Base-by-base conservation (phyloP, 2,329 filamentous ascomycete genomes). In the Fusarium sp. region DNA sequence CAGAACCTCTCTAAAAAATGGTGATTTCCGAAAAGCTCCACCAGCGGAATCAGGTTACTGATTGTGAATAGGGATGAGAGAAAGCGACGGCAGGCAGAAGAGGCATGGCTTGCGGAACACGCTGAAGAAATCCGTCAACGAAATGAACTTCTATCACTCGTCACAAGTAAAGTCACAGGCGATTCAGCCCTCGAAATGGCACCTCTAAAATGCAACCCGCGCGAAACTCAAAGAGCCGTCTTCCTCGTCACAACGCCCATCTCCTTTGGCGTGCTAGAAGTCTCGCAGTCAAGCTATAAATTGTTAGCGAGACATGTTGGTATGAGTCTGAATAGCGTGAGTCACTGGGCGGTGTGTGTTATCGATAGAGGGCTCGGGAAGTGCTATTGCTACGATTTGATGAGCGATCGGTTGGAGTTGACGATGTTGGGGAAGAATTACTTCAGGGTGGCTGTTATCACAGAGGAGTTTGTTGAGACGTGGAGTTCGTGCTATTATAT, bases 401-500 rank as follows among this genome's bases (percentile, higher is more conserved):
- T 78, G 76, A 78, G 76, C 12, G 76, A 78, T 47, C 69, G 76
- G 6, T 10, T 78, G 26, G 76, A 78, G 47, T 62, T 78, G 35
- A 73, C 63, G 5, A 71, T 69, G 20, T 8, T 78, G 42, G 76
- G 76, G 2, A 78, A 66, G 51, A 78, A 78, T 6, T 78, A 78
- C 14, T 78, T 78, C 20, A 72, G 76, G 3, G 72, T 77, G 8
- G 56, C 63, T 0, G 51, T 70, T 9, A 75, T 78, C 3, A 75
- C 71, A 2, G 24, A 72, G 1, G 76, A 75, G 15, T 77, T 78
- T 72, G 63, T 78, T 11, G 32, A 74, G 28, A 72, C 71, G 3
- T 78, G 76, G 76, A 77, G 75, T 50, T 78, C 76, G 6, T 78
- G 75, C 22, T 78, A 77, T 51, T 78, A 78, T 24, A 69, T 78